phyloP scores from a whole-genome alignment of 73 alveolate species.

The Paramecium sonneborni region DNA sequence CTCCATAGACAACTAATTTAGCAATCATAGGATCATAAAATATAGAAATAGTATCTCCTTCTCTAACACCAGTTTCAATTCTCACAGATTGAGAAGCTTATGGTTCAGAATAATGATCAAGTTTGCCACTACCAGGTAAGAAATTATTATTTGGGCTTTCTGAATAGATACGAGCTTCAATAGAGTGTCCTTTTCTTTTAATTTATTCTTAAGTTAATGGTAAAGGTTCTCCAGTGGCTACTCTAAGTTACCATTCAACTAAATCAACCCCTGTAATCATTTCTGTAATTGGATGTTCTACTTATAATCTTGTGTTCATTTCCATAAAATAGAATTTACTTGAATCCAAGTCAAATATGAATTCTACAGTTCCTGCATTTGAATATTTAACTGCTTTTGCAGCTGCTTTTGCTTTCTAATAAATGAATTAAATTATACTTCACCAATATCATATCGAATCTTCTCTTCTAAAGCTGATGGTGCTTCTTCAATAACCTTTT shows the following conservation, averaged over 20 bases:
- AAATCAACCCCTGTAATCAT: conserved; percentile 77
- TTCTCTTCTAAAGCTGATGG: conserved; percentile 75
- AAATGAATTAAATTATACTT: conserved; percentile 60
- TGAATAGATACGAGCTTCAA: conserved; percentile 92
- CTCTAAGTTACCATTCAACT: conserved; percentile 88
- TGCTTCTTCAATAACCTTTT: conserved; percentile 94
- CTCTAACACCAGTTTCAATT: conserved; percentile 89
- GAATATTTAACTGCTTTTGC: conserved; percentile 87
- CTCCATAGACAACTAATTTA: conserved; percentile 86
- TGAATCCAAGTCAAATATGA: conserved; percentile 82
- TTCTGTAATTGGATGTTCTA: conserved; percentile 93
- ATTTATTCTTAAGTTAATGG: conserved; percentile 76
- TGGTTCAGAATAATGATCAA: conserved; percentile 79
- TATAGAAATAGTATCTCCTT: conserved; percentile 85
- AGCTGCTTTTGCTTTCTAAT: conserved; percentile 67
- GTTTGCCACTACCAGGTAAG: conserved; percentile 87
- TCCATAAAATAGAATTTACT: conserved; percentile 88
- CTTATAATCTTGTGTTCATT: conserved; percentile 90
- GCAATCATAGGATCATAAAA: conserved; percentile 93
- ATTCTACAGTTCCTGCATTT: conserved; percentile 95
- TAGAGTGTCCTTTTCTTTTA: conserved; percentile 83
- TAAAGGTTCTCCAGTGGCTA: conserved; percentile 81
- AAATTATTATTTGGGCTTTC: conserved; percentile 86
- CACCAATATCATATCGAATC: conserved; percentile 77
- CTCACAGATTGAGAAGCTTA: conserved; percentile 71